phyloP scores from a whole-genome alignment of 1,284 basidiomycete genomes.

The Crocinoboletus sp. region DNA sequence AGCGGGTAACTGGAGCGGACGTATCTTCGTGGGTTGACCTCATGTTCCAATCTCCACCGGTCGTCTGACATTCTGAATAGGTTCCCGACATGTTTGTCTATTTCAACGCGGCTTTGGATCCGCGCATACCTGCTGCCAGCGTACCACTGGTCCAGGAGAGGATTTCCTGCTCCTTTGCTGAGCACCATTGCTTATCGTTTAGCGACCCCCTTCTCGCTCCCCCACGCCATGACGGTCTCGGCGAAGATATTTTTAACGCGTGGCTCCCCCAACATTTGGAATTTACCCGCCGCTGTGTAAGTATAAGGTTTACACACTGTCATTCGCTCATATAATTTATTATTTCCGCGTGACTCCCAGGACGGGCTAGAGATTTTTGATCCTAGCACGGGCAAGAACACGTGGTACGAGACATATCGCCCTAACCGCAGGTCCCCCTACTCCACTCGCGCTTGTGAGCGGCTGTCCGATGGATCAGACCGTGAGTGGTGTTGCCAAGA shows the following conservation, averaged over 20 bases:
- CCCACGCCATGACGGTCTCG: constrained; percentile 29
- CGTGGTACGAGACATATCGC: constrained; percentile 41
- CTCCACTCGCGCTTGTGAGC: constrained; percentile 32
- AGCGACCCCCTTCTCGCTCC: constrained; percentile 36
- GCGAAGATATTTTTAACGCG: constrained; percentile 42
- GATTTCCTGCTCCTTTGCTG: constrained; percentile 39
- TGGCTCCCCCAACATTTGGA: constrained; percentile 39
- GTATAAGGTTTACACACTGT: constrained; percentile 12
- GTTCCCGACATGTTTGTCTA: constrained; percentile 24
- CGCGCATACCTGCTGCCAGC: constrained; percentile 14
- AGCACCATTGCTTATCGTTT: constrained; percentile 46
- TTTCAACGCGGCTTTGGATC: constrained; percentile 24
- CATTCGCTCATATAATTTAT: constrained; percentile 4
- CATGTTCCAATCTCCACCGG: constrained; percentile 6
- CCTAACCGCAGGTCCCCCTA: constrained; percentile 34
- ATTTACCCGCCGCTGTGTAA: constrained; percentile 34
- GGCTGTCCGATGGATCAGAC: constrained; percentile 21
- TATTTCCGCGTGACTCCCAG: constrained; percentile 27
- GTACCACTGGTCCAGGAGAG: constrained; percentile 34
- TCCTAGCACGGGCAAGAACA: constrained; percentile 32
- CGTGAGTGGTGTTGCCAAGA: constrained; percentile 26
- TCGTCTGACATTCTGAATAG: constrained; percentile 19
- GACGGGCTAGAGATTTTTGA: constrained; percentile 39
- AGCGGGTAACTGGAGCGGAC: constrained; percentile 41
- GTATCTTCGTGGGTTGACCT: constrained; percentile 34